Percentiles rank a stretch among this genome's conserved stretches.
Conservation (phyloP, 306 rosid species). For the Dicorynia guianensis region DNA sequence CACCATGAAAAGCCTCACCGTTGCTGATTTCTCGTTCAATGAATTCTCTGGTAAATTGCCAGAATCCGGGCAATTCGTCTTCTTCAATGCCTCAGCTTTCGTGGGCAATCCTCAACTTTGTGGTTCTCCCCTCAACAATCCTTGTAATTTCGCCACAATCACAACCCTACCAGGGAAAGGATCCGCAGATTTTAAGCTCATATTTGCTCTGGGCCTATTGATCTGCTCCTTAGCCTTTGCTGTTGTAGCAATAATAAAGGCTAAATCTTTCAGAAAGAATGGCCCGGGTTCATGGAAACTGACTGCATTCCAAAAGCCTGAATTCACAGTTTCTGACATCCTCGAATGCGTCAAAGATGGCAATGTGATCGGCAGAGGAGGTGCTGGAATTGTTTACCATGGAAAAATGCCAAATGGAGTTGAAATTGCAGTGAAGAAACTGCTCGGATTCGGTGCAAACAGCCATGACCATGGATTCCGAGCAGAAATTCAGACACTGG, state of each 20-base stretch:
- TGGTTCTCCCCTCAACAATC: conserved; percentile 70
- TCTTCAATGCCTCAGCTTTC: conserved; percentile 79
- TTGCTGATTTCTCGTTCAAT: conserved; percentile 94
- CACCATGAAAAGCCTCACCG: conserved; percentile 80
- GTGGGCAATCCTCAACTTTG: conserved; percentile 86
- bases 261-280: conserved; percentile 61
- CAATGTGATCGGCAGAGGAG: conserved; percentile 87
- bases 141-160: conserved; percentile 67
- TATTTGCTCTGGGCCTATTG: conserved; percentile 76
- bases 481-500: conserved; percentile 87
- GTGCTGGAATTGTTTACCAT: conserved; percentile 93
- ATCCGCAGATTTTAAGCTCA: conserved; percentile 62
- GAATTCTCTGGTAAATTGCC: conserved; percentile 80
- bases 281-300: conserved; percentile 71
- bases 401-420: conserved; percentile 88
- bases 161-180: conserved; percentile 38
- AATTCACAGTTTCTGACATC: conserved; percentile 71
- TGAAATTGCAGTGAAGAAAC: conserved; percentile 81
- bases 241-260: conserved; percentile 71
- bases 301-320: conserved; percentile 77
- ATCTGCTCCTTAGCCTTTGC: conserved; percentile 71
- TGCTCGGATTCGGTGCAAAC: conserved; percentile 70
- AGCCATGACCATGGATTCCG: conserved; percentile 80
- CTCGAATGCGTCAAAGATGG: conserved; percentile 89
- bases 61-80: conserved; percentile 77